phyloP scores from a whole-genome alignment of 73 alveolate genomes.

The Paramecium caudatum region DNA sequence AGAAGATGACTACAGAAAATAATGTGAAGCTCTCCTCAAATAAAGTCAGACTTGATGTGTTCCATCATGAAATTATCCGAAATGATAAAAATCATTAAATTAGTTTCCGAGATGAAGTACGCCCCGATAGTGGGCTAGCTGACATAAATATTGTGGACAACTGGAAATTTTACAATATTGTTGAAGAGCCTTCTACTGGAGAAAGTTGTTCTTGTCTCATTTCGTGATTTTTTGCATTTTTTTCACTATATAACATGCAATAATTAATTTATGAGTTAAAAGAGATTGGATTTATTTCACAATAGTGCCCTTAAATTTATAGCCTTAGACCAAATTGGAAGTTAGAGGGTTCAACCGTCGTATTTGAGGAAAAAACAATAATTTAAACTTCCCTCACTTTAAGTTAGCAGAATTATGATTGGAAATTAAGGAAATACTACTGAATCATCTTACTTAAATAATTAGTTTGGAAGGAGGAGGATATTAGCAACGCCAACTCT shows the following conservation, averaged over 20 bases:
- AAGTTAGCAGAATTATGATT: constrained; percentile 44
- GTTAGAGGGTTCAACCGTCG: not conserved
- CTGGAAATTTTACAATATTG: constrained; percentile 43
- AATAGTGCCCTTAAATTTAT: constrained; percentile 35
- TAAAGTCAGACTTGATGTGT: not conserved
- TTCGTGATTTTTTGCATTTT: not conserved
- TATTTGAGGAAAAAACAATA: not conserved
- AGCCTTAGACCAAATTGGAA: not conserved
- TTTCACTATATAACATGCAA: not conserved
- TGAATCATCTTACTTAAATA: not conserved
- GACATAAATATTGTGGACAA: constrained; percentile 39
- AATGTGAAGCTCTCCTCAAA: not conserved
- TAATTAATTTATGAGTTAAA: constrained; percentile 18
- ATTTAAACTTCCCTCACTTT: constrained; percentile 24
- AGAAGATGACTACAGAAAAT: not conserved
- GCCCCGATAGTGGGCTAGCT: not conserved
- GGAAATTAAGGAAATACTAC: not conserved
- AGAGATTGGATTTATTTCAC: constrained; percentile 6
- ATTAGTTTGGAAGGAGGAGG: constrained; percentile 30
- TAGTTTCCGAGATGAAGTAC: constrained; percentile 57
- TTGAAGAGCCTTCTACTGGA: not conserved
- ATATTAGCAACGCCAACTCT: not conserved
- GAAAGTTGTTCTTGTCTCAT: constrained; percentile 20
- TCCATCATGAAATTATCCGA: not conserved
- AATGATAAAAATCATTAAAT: constrained; percentile 42